Evolutionary conservation across 441 rosid genomes (phyloP), one percentile per base, ranked within the genome.

Genomic region (Manihot esculenta): DNA sequence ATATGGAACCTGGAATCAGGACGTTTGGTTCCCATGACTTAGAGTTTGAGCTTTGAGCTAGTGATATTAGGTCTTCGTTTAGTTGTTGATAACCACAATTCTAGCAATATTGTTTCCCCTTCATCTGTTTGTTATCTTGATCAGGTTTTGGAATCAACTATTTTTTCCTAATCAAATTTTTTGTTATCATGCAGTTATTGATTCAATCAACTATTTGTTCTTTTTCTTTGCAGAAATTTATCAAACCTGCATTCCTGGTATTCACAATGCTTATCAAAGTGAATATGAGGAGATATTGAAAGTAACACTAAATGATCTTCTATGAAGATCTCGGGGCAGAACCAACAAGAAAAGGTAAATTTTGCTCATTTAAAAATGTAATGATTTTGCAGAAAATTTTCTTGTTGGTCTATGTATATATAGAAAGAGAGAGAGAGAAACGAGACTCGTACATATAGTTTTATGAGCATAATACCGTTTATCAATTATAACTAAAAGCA

Each of bases 301-400:
- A 56, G 96, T 90, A 80, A 87, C 92, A 96, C 96, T n/a, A 94
- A 70, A 82, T 81, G 70, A 89, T 94, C 17, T 94, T 92, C 69
- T 94, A 94, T n/a, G 87, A 90, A 73, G 94, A 94, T 80, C 87
- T 85, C 66, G 13, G 59, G 26, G 76, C 68, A 69, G 87, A 86
- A 62, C 80, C 79, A 49, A 61, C 42, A 9, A 59, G 49, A 35
- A 42, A 64, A 78, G 87, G 90, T 75, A 75, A 80, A 66, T 35
- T 45, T 57, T 55, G 41, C 44, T 64, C 26, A 42, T 21, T 30
- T 50, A 64, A 69, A 24, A 49, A 27, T 26, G 20, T 70, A 30
- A 30, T 4, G 4, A 30, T 30, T 30, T 30, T 30, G 35, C 35
- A 30, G 35, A 30, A 30, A 18, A 33, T 6, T 24, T 45, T 26